Evolutionary conservation across 1,139 yeast species (phyloP), one percentile per base, ranked within the genome.

Genomic region (Ashbya aceris): DNA sequence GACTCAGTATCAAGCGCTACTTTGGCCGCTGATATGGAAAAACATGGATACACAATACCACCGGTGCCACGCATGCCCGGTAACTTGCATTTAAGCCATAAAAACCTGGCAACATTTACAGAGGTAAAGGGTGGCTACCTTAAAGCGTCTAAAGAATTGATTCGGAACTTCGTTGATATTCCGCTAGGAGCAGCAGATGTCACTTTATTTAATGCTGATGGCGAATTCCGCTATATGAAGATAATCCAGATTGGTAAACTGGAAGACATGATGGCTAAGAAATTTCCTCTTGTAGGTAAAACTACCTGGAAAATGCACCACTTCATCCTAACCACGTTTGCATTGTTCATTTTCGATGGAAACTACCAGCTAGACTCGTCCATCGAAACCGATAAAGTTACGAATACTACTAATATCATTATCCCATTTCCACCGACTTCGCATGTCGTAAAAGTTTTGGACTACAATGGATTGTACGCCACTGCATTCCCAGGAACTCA

Each of bases 251-350:
- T 59, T 56, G 62, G 63, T 44, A 56, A 50, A 42, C 47, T 57
- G 27, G 46, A 48, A 13, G 46, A 48, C 33, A 39, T 49, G 31
- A 41, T 46, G 17, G 40, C 43, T 27, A 53, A 46, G 41, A 52
- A 54, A 40, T 51, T 52, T 40, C 53, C 64, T 8, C 51, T 60
- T 20, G 53, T 61, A 2, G 55, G 48, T 31, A 61, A 53, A 39
- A 56, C 61, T 1, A 45, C 51, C 7, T 70, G 74, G 75, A 69
- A 60, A 44, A 62, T 58, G 28, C 66, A 66, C 40, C 67, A 59
- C 48, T 71, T 68, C 14, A 53, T 72, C 13, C 49, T 73, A 37
- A 73, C 77, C 0, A 57, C 70, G 1, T 62, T 69, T 46, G 76
- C 76, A 2, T 49, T 72, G 20, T 57, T 70, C 9, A 54, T 72